A percentile compares a stretch with the other conserved stretches of the same genome.
Conservation (phyloP, 768 basidiomycete genomes). For the Tephrocybe sp. region DNA sequence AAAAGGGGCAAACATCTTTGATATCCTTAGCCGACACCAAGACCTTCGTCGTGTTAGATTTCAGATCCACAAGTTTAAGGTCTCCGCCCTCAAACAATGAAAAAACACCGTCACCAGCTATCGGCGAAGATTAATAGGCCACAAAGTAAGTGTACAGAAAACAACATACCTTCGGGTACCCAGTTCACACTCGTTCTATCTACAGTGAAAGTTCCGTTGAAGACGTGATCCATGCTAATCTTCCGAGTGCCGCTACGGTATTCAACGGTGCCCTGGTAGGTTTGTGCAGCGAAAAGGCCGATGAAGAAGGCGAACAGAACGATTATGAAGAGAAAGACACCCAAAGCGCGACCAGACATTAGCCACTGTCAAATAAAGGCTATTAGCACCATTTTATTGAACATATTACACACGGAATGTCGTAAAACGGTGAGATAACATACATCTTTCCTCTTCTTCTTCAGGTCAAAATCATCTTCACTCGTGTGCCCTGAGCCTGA, state of each 20-base stretch:
- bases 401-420: not conserved
- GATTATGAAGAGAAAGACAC: conserved; percentile 62
- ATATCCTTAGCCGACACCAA: conserved; percentile 60
- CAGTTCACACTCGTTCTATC: conserved; percentile 58
- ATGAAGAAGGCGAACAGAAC: conserved; percentile 55
- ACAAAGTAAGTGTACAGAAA: not conserved
- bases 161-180: conserved; percentile 83
- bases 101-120: conserved; percentile 95
- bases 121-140: not conserved
- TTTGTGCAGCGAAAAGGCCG: conserved; percentile 73
- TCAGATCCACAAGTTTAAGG: conserved; percentile 81
- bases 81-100: conserved; percentile 56
- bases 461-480: conserved; percentile 9
- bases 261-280: conserved; percentile 60
- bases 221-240: conserved; percentile 86
- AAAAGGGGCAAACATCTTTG: conserved; percentile 50
- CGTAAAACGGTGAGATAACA: not conserved
- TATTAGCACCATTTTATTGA: not conserved
- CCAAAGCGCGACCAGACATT: conserved; percentile 56
- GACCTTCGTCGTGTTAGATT: conserved; percentile 62
- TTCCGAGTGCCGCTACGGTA: conserved; percentile 53
- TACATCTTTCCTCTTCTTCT: conserved; percentile 10
- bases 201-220: conserved; percentile 82
- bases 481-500: conserved; percentile 8
- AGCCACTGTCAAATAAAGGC: conserved; percentile 33